Evolutionary conservation across 129 eudicot genomes (phyloP), one percentile per base, ranked within the genome.

Genomic region (Chrysanthemum makinoi): DNA sequence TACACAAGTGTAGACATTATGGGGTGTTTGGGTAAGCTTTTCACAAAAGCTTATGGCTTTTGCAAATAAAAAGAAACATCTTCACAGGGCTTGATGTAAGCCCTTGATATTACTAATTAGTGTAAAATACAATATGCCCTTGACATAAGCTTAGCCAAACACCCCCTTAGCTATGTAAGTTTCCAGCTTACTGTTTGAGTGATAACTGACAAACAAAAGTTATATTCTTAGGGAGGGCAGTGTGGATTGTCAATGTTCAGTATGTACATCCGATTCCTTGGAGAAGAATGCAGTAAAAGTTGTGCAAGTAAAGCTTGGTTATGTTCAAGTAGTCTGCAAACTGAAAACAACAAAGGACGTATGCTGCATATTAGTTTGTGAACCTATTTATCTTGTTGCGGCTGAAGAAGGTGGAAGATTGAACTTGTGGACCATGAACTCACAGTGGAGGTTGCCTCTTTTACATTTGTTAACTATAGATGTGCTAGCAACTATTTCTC

Each of bases 401-500:
- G 80, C 88, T 72, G 99, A 87, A 78, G 93, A 83, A 76, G 82
- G 83, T 84, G 96, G 90, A 69, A 87, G 75, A 79, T 57, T 94
- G 69, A 80, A 90, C 83, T 76, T 94, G 62, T 94, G 99, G 99
- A 74, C 82, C 69, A 94, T 94, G 99, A 86, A 87, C 84, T 77
- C 97, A 77, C 70, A 74, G 54, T 94, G 99, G 99, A 94, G 96
- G 98, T 94, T 68, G 10, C 62, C 60, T 61, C 50, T 7, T 75
- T 48, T 67, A 58, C 33, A 18, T 24, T 74, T 46, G 19, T 75
- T 50, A 10, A 30, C 19, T 47, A 68, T 28, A 17, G n/a, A 28
- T 43, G 44, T 39, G 44, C 44, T 39, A 39, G 44, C 44, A 39
- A 39, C 44, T 39, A 39, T 6, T 39, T 39, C 44, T 39, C 44